These are phyloP conservation scores for Blastobotrys indianensis DNA, from an alignment of 1,139 yeast genomes.

Conservation along the genomic window DNA sequence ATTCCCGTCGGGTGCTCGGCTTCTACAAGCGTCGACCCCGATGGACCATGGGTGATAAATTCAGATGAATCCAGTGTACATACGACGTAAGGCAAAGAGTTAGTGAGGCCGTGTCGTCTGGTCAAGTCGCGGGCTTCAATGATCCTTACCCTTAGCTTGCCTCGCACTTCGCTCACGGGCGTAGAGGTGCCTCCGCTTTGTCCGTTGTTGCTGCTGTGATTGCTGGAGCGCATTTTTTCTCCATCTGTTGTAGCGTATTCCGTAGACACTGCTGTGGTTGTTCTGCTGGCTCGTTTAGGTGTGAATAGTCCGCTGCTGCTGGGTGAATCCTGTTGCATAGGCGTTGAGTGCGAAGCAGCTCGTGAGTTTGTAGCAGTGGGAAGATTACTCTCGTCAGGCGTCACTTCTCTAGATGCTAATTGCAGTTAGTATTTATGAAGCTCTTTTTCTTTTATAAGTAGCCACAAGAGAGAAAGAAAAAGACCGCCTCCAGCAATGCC, in stretches of 20 bases:
- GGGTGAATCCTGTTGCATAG: neutral
- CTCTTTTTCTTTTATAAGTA: no score
- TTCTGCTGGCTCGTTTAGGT: neutral
- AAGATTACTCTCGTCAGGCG: slow-evolving; percentile 9
- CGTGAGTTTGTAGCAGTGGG: slow-evolving; percentile 15
- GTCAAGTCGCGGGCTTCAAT: slow-evolving; percentile 71
- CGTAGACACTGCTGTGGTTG: slow-evolving; percentile 12
- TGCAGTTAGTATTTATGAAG: neutral
- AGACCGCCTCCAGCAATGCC: no score
- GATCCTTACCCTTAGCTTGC: slow-evolving; percentile 74
- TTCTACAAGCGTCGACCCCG: slow-evolving; percentile 17
- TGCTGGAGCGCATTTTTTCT: no score
- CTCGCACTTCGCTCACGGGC: slow-evolving; percentile 31
- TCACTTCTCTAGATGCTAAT: slow-evolving; percentile 1
- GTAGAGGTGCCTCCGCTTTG: neutral
- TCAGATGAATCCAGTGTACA: slow-evolving; percentile 92
- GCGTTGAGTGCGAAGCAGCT: slow-evolving; percentile 9
- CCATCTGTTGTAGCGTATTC: slow-evolving; percentile 1
- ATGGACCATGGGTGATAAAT: slow-evolving; percentile 65
- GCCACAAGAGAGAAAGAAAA: no score
- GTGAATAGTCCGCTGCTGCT: slow-evolving; percentile 1
- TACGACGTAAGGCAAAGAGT: slow-evolving; percentile 79
- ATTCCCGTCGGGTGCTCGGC: slow-evolving; percentile 31
- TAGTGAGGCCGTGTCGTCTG: slow-evolving; percentile 33
- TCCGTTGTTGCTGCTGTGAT: no score